A percentile compares a stretch with the other conserved stretches of the same genome.
Evolutionary conservation across 2,329 filamentous ascomycete species (phyloP).

Genomic region (Fusarium pininemorale): DNA sequence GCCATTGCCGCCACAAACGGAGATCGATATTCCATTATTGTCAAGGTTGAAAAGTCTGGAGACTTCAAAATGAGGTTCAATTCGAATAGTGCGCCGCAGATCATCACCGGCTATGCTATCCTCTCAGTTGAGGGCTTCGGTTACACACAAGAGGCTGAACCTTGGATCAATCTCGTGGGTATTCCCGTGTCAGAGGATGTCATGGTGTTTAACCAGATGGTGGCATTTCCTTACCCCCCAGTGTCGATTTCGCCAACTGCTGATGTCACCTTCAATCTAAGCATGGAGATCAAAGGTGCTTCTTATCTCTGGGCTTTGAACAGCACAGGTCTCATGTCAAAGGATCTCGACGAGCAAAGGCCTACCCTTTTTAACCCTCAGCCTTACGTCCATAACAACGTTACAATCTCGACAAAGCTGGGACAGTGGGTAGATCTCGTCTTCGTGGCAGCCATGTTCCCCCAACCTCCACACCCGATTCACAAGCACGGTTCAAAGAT

Average conservation of each 20-base stretch:
- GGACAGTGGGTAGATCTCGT: slow-evolving; percentile 66
- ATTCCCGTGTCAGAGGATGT: slow-evolving; percentile 51
- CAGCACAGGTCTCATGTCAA: slow-evolving; percentile 53
- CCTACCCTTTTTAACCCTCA: slow-evolving; percentile 59
- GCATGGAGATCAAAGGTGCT: slow-evolving; percentile 52
- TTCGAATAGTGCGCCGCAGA: slow-evolving; percentile 59
- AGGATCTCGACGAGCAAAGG: slow-evolving; percentile 45
- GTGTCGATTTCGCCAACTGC: slow-evolving; percentile 52
- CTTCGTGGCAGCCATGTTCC: slow-evolving; percentile 52
- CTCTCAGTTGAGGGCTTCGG: slow-evolving; percentile 51
- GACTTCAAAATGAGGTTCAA: slow-evolving; percentile 65
- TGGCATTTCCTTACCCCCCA: slow-evolving; percentile 59
- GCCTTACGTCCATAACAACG: slow-evolving; percentile 49
- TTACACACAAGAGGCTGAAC: slow-evolving; percentile 39
- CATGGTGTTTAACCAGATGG: slow-evolving; percentile 54
- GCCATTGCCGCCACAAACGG: slow-evolving; percentile 60
- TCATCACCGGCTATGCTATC: slow-evolving; percentile 62
- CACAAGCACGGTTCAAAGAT: slow-evolving; percentile 73
- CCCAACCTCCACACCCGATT: slow-evolving; percentile 65
- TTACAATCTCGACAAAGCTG: slow-evolving; percentile 58
- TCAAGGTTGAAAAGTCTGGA: slow-evolving; percentile 57
- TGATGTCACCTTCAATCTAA: slow-evolving; percentile 57
- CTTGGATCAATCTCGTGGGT: slow-evolving; percentile 63
- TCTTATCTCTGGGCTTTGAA: slow-evolving; percentile 65
- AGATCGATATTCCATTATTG: slow-evolving; percentile 61